phyloP scores from a whole-genome alignment of 2,329 filamentous ascomycete genomes.

The Pyrenophora teres region DNA sequence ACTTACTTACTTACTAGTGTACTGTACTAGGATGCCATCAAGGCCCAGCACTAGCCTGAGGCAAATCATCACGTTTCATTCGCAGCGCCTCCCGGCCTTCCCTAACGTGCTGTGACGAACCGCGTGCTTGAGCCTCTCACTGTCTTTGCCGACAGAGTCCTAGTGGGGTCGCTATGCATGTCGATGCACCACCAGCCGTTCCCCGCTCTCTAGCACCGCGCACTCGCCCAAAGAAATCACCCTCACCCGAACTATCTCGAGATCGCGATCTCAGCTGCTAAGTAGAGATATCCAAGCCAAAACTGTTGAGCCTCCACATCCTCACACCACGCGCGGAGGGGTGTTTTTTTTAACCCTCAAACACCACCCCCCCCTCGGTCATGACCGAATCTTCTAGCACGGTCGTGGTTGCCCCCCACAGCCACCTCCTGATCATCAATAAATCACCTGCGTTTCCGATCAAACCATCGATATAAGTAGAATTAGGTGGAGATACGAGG shows the following conservation, averaged over 20 bases:
- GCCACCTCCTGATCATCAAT: slow-evolving; percentile 29
- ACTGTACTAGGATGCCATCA: slow-evolving; percentile 6
- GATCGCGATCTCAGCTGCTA: slow-evolving; percentile 13
- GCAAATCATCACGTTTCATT: slow-evolving; percentile 6
- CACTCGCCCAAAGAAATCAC: slow-evolving; percentile 9
- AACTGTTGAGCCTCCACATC: slow-evolving; percentile 14
- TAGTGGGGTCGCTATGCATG: slow-evolving; percentile 14
- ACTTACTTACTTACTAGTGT: too few relatives aligned
- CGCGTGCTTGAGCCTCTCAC: slow-evolving; percentile 1
- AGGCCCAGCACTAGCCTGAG: neutral
- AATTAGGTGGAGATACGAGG: slow-evolving; percentile 21
- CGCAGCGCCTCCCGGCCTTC: neutral
- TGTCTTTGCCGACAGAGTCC: neutral
- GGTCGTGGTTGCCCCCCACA: slow-evolving; percentile 1
- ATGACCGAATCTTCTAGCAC: slow-evolving; percentile 14
- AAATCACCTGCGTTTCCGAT: slow-evolving; percentile 1
- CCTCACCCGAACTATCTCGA: slow-evolving; percentile 5
- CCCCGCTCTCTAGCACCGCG: slow-evolving; percentile 17
- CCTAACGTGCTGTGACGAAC: slow-evolving; percentile 5
- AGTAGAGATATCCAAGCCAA: slow-evolving; percentile 1
- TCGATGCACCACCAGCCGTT: slow-evolving; percentile 15
- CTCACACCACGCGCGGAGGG: neutral
- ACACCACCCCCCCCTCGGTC: slow-evolving; percentile 1
- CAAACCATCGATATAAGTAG: slow-evolving; percentile 11
- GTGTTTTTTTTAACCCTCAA: neutral